A percentile compares a stretch with the other conserved stretches of the same genome.
These are phyloP conservation scores for Komagataella populi DNA, from an alignment of 805 yeast genomes.

Conservation along the genomic window DNA sequence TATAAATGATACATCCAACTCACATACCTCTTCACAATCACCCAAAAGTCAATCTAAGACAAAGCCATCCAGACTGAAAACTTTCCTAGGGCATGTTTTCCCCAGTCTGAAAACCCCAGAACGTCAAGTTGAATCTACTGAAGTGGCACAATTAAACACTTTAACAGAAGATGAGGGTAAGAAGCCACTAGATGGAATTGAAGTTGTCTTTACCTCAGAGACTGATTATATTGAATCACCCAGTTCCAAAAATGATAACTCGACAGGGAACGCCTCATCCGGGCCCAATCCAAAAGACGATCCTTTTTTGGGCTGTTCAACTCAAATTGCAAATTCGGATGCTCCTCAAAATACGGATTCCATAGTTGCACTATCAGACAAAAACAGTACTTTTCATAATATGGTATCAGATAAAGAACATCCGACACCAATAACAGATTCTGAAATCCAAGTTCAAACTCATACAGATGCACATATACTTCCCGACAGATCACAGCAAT, in stretches of 20 bases:
- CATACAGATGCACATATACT: background rate
- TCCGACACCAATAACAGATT: background rate
- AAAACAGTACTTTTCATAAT: background rate
- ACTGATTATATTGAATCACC: background rate
- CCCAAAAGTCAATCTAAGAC: background rate
- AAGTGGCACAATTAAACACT: background rate
- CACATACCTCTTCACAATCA: background rate
- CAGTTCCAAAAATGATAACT: background rate
- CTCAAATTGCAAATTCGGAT: background rate
- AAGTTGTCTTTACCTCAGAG: background rate
- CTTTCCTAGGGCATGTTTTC: background rate
- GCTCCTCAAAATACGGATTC: background rate
- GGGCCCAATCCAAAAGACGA: background rate
- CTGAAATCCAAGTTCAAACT: background rate
- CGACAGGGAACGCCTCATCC: background rate
- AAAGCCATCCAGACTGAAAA: background rate
- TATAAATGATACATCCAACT: background rate
- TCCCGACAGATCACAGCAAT: background rate
- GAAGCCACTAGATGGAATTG: background rate
- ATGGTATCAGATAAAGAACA: background rate
- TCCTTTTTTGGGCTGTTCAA: background rate
- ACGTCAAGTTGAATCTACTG: background rate
- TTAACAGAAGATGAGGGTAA: background rate
- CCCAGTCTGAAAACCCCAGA: background rate
- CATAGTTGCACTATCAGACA: background rate